Conservation (phyloP, 2,329 filamentous ascomycete species). For the Aspergillus hiratsukae region DNA sequence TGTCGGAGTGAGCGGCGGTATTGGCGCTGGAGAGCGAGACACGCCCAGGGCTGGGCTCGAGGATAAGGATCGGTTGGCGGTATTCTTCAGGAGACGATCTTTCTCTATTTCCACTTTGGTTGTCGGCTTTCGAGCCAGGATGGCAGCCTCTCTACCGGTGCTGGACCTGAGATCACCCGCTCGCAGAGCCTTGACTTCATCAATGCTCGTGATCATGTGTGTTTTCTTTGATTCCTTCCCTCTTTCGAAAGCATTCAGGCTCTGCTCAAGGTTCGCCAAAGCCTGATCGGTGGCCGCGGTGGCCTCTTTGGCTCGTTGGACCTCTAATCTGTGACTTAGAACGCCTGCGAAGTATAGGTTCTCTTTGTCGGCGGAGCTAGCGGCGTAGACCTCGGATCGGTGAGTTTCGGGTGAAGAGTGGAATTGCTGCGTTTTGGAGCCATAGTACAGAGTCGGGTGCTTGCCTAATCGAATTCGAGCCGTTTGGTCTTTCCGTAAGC, state of each 20-base stretch:
- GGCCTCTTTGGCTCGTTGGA: conserved; percentile 52
- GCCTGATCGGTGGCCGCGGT: conserved; percentile 57
- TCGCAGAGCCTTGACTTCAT: conserved; percentile 34
- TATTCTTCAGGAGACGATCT: conserved; percentile 37
- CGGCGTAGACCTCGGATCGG: conserved; percentile 55
- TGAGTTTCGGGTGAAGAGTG: conserved; percentile 50
- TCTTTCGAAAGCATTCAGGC: conserved; percentile 55
- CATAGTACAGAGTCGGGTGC: conserved; percentile 53
- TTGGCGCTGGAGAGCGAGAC: conserved; percentile 33
- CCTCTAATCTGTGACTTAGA: conserved; percentile 54
- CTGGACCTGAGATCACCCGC: conserved; percentile 31
- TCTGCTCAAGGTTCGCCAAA: conserved; percentile 55
- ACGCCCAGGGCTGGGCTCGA: conserved; percentile 39
- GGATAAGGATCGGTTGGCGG: conserved; percentile 36
- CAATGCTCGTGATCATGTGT: conserved; percentile 34
- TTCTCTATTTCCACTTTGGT: conserved; percentile 40
- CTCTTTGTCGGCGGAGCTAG: conserved; percentile 38
- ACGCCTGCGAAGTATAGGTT: conserved; percentile 53
- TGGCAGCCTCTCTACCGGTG: conserved; percentile 25
- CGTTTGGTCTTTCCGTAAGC: conserved; percentile 39
- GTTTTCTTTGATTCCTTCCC: conserved; percentile 58
- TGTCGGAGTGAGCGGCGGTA: conserved; percentile 40
- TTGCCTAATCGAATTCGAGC: conserved; percentile 46
- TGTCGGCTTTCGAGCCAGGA: conserved; percentile 27
- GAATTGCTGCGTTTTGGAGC: conserved; percentile 53